Percentiles rank a stretch among this genome's conserved stretches.
These are phyloP conservation scores for Diaporthe australafricana DNA, from an alignment of 2,329 filamentous ascomycete species.

Conservation along the genomic window DNA sequence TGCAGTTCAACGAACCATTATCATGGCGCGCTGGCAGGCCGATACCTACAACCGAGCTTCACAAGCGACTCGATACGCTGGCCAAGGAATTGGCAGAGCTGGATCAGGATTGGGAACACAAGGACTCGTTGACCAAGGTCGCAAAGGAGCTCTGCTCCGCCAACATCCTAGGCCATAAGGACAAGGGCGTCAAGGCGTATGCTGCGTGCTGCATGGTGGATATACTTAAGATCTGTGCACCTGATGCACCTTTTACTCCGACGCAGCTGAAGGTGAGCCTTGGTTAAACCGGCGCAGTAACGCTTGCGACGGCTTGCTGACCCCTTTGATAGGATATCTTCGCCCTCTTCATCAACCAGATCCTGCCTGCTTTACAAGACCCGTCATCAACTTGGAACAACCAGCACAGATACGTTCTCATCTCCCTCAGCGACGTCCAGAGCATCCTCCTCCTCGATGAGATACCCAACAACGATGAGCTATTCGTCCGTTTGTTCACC, in stretches of 20 bases:
- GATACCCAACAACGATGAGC: slow-evolving; percentile 81
- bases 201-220: slow-evolving; percentile 91
- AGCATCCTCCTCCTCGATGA: slow-evolving; percentile 93
- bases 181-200: slow-evolving; percentile 91
- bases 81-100: slow-evolving; percentile 85
- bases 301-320: background rate
- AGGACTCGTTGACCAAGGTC: slow-evolving; percentile 84
- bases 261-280: slow-evolving; percentile 85
- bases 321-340: slow-evolving; percentile 81
- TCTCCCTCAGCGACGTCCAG: slow-evolving; percentile 91
- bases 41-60: slow-evolving; percentile 84
- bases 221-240: slow-evolving; percentile 90
- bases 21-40: slow-evolving; percentile 93
- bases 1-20: slow-evolving; percentile 87
- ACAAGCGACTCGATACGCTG: slow-evolving; percentile 83
- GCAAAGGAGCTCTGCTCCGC: slow-evolving; percentile 86
- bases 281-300: background rate
- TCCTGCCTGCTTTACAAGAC: slow-evolving; percentile 87
- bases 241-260: slow-evolving; percentile 92
- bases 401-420: slow-evolving; percentile 91
- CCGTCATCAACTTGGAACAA: slow-evolving; percentile 90
- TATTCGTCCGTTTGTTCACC: slow-evolving; percentile 86
- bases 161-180: slow-evolving; percentile 89
- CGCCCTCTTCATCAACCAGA: slow-evolving; percentile 83
- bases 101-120: slow-evolving; percentile 87